Percentiles rank a stretch among this genome's conserved stretches.
Evolutionary conservation across 1,284 basidiomycete species (phyloP).

Genomic region (Tilletia walkeri): DNA sequence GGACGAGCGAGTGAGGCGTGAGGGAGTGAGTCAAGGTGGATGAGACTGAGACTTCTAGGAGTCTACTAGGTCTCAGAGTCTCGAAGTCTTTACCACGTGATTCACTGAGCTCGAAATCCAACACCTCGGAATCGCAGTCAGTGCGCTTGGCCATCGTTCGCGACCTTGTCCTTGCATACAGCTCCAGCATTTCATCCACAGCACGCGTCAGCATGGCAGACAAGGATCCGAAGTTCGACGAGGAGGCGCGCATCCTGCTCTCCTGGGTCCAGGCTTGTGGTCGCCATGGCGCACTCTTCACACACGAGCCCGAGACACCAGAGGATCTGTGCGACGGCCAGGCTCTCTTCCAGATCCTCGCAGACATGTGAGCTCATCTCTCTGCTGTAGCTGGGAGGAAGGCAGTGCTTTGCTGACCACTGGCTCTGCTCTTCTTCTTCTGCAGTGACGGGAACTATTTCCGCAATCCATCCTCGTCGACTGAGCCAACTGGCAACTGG

Average conservation of each 20-base stretch:
- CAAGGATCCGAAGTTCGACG: slow-evolving; percentile 16
- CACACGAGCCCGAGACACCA: slow-evolving; percentile 20
- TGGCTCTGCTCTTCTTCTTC: neutral
- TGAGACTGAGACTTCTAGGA: no score
- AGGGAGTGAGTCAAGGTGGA: no score
- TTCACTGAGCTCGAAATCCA: no score
- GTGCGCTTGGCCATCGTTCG: no score
- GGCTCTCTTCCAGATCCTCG: slow-evolving; percentile 41
- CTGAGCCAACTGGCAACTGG: slow-evolving; percentile 64
- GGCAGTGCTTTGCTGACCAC: neutral
- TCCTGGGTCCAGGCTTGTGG: slow-evolving; percentile 35
- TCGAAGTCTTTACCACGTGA: no score
- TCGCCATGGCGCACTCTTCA: slow-evolving; percentile 21
- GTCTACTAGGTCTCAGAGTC: no score
- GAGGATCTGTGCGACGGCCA: slow-evolving; percentile 43
- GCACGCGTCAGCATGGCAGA: slow-evolving; percentile 2
- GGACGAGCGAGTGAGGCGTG: no score
- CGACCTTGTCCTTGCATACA: neutral
- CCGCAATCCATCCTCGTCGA: slow-evolving; percentile 39
- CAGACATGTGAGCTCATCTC: slow-evolving; percentile 28
- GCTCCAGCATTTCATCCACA: neutral
- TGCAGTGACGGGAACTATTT: slow-evolving; percentile 76
- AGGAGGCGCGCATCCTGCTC: slow-evolving; percentile 34
- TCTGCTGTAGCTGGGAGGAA: no score
- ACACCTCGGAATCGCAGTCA: no score